Percentiles rank a stretch among this genome's conserved stretches.
These are phyloP conservation scores for Pichia cephalocereana DNA, from an alignment of 805 yeast genomes.

Conservation along the genomic window DNA sequence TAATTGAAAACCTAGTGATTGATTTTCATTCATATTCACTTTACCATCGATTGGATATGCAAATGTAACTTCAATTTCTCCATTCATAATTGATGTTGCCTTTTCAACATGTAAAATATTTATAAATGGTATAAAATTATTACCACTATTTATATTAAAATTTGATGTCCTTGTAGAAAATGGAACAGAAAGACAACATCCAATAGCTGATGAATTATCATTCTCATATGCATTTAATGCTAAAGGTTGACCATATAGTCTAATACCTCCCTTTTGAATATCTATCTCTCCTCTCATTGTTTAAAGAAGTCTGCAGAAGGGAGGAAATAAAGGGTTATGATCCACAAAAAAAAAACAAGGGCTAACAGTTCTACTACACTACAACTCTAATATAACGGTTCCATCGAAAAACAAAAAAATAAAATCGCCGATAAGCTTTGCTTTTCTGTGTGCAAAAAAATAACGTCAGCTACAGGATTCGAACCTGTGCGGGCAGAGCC, in stretches of 20 bases:
- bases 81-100: constrained; percentile 5
- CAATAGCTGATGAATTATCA: background rate
- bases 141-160: background rate
- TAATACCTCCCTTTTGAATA: background rate
- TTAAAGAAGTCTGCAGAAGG: too few relatives aligned
- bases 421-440: too few relatives aligned
- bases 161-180: constrained; percentile 10
- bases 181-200: constrained; percentile 12
- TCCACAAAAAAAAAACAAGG: too few relatives aligned
- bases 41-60: constrained; percentile 5
- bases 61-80: constrained; percentile 19
- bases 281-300: constrained; percentile 6
- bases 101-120: constrained; percentile 22
- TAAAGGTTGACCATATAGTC: constrained; percentile 7
- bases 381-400: too few relatives aligned
- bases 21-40: constrained; percentile 1
- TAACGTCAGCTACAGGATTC: constrained; percentile 14
- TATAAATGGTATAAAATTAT: constrained; percentile 15
- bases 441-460: too few relatives aligned
- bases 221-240: background rate
- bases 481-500: constrained; percentile 16
- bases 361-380: too few relatives aligned
- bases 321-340: too few relatives aligned
- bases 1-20: background rate
- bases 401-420: too few relatives aligned